Conservation (phyloP, 257 asterid species). For the Ocimum tenuiflorum region DNA sequence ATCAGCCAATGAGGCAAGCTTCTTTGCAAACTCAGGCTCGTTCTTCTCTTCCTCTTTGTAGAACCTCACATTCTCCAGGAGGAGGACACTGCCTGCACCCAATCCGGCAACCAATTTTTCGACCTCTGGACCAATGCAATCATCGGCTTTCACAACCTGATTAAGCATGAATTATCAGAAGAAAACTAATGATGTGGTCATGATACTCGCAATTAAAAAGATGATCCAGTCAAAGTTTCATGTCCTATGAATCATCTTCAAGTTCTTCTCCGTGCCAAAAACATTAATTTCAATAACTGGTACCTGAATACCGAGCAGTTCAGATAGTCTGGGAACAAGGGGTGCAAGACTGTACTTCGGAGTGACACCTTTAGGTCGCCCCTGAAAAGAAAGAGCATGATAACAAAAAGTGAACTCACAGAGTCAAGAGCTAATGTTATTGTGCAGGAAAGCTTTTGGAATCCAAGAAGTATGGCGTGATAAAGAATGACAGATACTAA, state of each 20-base stretch:
- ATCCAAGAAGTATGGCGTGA: not conserved
- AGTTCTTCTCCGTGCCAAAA: not conserved
- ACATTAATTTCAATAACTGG: not conserved
- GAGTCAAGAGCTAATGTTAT: constrained; percentile 36
- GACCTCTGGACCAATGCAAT: constrained; percentile 78
- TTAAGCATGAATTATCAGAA: constrained; percentile 1
- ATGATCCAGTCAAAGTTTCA: not conserved
- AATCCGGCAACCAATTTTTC: constrained; percentile 67
- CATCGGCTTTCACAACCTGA: constrained; percentile 81
- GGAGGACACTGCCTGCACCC: constrained; percentile 66
- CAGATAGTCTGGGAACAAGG: no score
- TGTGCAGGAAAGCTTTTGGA: constrained; percentile 22
- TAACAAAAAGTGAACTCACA: constrained; percentile 29
- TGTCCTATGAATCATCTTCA: no score
- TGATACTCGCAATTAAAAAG: not conserved
- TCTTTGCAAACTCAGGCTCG: constrained; percentile 82
- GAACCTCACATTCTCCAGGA: constrained; percentile 85
- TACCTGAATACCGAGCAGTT: constrained; percentile 71
- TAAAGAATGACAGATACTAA: not conserved
- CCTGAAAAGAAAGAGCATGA: constrained; percentile 24
- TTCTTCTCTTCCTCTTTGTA: constrained; percentile 92
- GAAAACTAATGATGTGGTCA: not conserved
- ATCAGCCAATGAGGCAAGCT: constrained; percentile 81
- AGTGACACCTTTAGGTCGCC: constrained; percentile 33
- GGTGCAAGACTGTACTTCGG: no score